Conservation (phyloP, 1,284 basidiomycete genomes). For the Ceratobasidium theobromae region DNA sequence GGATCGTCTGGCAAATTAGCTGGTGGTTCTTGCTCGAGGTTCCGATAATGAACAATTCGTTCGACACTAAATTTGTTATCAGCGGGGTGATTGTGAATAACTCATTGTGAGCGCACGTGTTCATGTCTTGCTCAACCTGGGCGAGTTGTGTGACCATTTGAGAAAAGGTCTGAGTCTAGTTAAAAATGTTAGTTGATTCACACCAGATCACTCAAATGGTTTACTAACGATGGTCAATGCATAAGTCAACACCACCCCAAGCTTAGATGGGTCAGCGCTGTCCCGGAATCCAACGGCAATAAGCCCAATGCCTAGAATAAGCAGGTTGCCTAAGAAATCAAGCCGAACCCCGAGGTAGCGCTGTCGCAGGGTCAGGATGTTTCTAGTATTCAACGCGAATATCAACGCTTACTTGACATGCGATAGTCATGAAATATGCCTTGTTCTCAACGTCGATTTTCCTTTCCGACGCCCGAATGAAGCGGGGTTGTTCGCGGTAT, state of each 20-base stretch:
- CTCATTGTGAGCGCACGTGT: not conserved
- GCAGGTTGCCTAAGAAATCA: conserved; percentile 66
- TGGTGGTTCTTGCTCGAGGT: conserved; percentile 37
- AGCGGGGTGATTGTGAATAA: not conserved
- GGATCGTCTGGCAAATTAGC: conserved; percentile 51
- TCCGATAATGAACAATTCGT: conserved; percentile 46
- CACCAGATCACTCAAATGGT: not conserved
- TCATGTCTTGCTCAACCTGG: conserved; percentile 52
- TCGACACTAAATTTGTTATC: conserved; percentile 45
- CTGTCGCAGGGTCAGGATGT: not conserved
- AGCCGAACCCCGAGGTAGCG: conserved; percentile 55
- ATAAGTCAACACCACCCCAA: conserved; percentile 66
- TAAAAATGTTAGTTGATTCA: conserved; percentile 15
- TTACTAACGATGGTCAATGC: conserved; percentile 56
- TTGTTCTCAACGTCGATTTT: conserved; percentile 69
- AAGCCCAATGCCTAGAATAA: conserved; percentile 72
- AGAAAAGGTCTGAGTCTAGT: conserved; percentile 57
- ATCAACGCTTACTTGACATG: conserved; percentile 58
- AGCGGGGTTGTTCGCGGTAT: conserved; percentile 50
- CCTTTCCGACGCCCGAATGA: conserved; percentile 41
- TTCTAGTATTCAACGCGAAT: too few species aligned
- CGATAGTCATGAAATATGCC: conserved; percentile 76
- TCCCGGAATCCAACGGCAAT: conserved; percentile 60
- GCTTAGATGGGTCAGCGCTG: conserved; percentile 49
- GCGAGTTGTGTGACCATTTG: conserved; percentile 44